These are phyloP conservation scores for Lunularia cruciata DNA, from an alignment of 225 moss, liverwort and hornwort genomes.

Conservation along the genomic window DNA sequence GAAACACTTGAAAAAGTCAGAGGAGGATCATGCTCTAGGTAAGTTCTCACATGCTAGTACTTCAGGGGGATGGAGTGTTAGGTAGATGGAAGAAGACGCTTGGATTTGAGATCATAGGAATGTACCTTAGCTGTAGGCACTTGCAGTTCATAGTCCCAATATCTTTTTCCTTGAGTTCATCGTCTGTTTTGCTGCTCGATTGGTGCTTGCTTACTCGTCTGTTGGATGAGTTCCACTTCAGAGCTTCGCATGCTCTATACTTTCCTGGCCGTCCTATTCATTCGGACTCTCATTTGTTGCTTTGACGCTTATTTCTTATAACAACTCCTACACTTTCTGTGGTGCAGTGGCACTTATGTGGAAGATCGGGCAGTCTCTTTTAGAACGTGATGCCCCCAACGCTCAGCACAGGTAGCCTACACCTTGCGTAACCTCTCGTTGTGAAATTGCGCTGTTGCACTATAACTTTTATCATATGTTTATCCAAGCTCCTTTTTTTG, in stretches of 20 bases:
- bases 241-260: too few species aligned
- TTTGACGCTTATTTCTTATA: too few species aligned
- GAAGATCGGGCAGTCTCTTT: slow-evolving; percentile 60
- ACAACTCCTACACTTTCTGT: background rate
- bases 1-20: slow-evolving; percentile 56
- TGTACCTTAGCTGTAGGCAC: background rate
- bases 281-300: background rate
- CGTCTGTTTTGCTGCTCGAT: too few species aligned
- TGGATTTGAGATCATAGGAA: background rate
- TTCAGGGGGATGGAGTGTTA: background rate
- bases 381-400: slow-evolving; percentile 67
- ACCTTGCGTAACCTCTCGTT: background rate
- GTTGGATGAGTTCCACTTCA: background rate
- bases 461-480: background rate
- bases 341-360: slow-evolving; percentile 65
- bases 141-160: background rate
- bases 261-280: too few species aligned
- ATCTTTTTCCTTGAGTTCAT: too few species aligned
- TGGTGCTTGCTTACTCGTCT: background rate
- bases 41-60: slow-evolving; percentile 10
- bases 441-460: background rate
- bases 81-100: background rate
- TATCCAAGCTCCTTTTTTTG: background rate
- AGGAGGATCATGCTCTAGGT: slow-evolving; percentile 62
- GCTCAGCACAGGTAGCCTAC: slow-evolving; percentile 56